A percentile compares a stretch with the other conserved stretches of the same genome.
Evolutionary conservation across 768 basidiomycete species (phyloP).

Genomic region (Rubroboletus pulcherrimus): DNA sequence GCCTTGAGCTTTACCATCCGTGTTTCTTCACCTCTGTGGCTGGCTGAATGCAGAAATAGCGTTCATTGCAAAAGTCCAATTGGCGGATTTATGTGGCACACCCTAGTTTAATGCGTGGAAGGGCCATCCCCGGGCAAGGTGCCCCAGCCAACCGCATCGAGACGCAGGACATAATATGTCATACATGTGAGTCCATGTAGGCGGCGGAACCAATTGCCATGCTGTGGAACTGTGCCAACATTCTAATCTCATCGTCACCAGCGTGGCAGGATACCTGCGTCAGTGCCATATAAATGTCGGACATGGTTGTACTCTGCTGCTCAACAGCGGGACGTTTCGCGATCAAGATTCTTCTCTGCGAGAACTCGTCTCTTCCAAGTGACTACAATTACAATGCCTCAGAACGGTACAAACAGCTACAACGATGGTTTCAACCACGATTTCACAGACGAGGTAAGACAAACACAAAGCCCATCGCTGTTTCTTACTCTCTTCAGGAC

Average conservation of each 20-base stretch:
- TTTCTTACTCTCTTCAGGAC: constrained; percentile 20
- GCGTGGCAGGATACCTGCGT: neutral
- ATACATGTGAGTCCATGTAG: constrained; percentile 12
- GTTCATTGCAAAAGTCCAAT: neutral
- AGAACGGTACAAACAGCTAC: constrained; percentile 6
- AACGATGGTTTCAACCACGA: constrained; percentile 27
- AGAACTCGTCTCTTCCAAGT: neutral
- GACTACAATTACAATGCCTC: constrained; percentile 16
- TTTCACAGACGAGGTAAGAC: constrained; percentile 28
- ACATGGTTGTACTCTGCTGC: neutral
- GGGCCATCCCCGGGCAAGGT: neutral
- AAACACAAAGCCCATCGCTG: neutral
- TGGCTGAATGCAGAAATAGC: neutral
- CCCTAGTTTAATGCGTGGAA: neutral
- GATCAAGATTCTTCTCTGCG: neutral
- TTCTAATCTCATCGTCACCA: neutral
- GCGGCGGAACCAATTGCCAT: constrained; percentile 15
- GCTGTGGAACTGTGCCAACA: constrained; percentile 18
- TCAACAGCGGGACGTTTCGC: neutral
- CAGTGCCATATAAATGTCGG: constrained; percentile 20
- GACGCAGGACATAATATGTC: constrained; percentile 7
- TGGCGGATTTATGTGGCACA: constrained; percentile 9
- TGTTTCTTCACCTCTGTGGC: neutral
- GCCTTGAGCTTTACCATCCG: neutral
- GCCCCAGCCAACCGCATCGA: constrained; percentile 3